A percentile compares a stretch with the other conserved stretches of the same genome.
phyloP scores from a whole-genome alignment of 495 filamentous ascomycete species.

The Mytilinidion resinicola region DNA sequence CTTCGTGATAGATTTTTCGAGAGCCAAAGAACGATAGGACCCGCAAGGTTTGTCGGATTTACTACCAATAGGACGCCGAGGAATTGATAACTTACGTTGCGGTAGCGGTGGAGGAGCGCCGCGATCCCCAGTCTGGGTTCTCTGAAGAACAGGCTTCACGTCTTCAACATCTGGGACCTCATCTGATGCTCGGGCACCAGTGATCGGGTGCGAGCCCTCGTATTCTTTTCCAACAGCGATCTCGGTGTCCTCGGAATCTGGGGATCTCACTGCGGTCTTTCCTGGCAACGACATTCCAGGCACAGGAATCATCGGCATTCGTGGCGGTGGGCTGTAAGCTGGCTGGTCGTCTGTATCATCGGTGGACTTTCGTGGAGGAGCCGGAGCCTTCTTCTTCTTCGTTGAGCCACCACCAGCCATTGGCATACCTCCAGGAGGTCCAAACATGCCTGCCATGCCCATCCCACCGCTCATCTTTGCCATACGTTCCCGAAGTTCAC shows the following conservation, averaged over 20 bases:
- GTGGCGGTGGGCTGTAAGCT: conserved; percentile 46
- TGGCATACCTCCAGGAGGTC: conserved; percentile 64
- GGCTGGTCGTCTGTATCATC: conserved; percentile 46
- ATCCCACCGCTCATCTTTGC: conserved; percentile 98
- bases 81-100: conserved; percentile 45
- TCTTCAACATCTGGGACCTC: conserved; percentile 62
- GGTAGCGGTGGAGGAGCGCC: conserved; percentile 42
- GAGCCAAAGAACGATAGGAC: conserved; percentile 6
- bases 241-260: conserved; percentile 36
- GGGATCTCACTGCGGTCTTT: conserved; percentile 39
- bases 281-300: conserved; percentile 53
- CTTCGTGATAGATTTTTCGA: conserved; percentile 15
- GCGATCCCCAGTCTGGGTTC: conserved; percentile 41
- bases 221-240: conserved; percentile 33
- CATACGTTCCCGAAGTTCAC: conserved; percentile 90
- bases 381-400: conserved; percentile 49
- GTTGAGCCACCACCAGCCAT: conserved; percentile 57
- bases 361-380: conserved; percentile 38
- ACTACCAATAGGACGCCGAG: conserved; percentile 12
- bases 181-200: conserved; percentile 37
- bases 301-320: conserved; percentile 71
- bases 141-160: conserved; percentile 42
- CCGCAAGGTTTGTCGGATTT: conserved; percentile 11
- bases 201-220: conserved; percentile 17
- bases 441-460: conserved; percentile 95